Evolutionary conservation across 306 rosid species (phyloP).

Genomic region (Biancaea sappan): DNA sequence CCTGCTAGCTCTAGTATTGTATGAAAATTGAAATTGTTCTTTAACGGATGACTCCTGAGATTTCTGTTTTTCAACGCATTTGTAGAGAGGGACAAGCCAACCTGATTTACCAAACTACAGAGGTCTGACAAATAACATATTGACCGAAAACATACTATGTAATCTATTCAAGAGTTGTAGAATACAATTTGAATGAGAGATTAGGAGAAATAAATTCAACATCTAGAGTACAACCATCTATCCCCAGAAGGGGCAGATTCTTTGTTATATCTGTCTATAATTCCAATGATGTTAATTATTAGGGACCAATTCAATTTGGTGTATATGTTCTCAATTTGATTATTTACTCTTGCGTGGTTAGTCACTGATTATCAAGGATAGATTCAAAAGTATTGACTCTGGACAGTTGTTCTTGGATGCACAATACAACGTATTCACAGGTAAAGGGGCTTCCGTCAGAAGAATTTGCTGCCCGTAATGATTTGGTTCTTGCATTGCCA

Average conservation of each 20-base stretch:
- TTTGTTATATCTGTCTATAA: constrained; percentile 5
- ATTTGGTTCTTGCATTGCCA: constrained; percentile 90
- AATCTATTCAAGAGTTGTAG: constrained; percentile 12
- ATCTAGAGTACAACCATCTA: constrained; percentile 5
- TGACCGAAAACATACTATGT: not conserved
- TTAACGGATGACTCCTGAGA: not conserved
- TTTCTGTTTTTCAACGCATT: not conserved
- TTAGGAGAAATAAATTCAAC: not conserved
- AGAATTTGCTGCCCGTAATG: constrained; percentile 97
- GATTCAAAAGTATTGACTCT: not conserved
- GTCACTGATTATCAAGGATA: not conserved
- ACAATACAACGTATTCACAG: constrained; percentile 35
- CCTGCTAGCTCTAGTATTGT: not conserved
- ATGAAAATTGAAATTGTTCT: not conserved
- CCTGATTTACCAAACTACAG: constrained; percentile 18
- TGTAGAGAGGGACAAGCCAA: not conserved
- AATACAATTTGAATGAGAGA: not conserved
- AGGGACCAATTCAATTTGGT: not conserved
- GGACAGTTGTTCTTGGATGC: constrained; percentile 8
- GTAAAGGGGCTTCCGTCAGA: constrained; percentile 73
- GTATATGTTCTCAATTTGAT: not conserved
- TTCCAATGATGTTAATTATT: not conserved
- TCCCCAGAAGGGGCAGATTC: not conserved
- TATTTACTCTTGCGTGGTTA: not conserved
- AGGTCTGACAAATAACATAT: not conserved